Base-by-base conservation (phyloP, 306 rosid genomes). In the Gillenia trifoliata region DNA sequence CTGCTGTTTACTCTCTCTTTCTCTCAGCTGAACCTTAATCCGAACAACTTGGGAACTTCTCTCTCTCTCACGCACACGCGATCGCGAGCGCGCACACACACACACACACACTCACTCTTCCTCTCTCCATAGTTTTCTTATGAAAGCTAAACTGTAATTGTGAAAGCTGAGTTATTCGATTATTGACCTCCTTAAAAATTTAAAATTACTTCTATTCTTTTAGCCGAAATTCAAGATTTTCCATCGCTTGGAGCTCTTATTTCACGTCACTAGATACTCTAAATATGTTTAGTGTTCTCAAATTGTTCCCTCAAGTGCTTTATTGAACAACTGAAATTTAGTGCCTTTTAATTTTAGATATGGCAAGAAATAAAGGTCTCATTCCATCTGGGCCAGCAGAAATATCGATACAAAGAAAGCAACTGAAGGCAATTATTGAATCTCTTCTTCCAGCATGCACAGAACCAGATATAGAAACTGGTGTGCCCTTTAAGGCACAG, bases 361-460 rank as follows among this genome's bases (percentile, higher is more conserved):
- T 94, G 99, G 96, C 90, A 59, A 94, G 95, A 85, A 92, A 92
- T 81, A 92, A 90, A 87, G 99, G 99, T 83, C 84, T 94, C 52
- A 92, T 94, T 72, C 97, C 99, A 69, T 92, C 97, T 36, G 90
- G 92, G 66, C 89, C 96, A 9, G 81, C 88, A 26, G 99, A 94
- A 82, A 86, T 94, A 87, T 90, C 96, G 54, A 54, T 78, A 38
- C 96, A 90, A 79, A 83, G 89, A 85, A 89, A 92, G 89, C 90
- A 94, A 82, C 80, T 94, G 77, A 88, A 84, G 80, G 91, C 82
- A 69, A 89, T 94, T 80, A 88, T 88, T 59, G 92, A 94, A 73
- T 92, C 99, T 83, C 89, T 90, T 82, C 99, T 86, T 81, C 99
- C 97, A 41, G 99, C 99, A 45, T 94, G 99, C 83, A 94, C 96